Evolutionary conservation across 305 asterid genomes (phyloP).

Genomic region (Ajuga reptans): DNA sequence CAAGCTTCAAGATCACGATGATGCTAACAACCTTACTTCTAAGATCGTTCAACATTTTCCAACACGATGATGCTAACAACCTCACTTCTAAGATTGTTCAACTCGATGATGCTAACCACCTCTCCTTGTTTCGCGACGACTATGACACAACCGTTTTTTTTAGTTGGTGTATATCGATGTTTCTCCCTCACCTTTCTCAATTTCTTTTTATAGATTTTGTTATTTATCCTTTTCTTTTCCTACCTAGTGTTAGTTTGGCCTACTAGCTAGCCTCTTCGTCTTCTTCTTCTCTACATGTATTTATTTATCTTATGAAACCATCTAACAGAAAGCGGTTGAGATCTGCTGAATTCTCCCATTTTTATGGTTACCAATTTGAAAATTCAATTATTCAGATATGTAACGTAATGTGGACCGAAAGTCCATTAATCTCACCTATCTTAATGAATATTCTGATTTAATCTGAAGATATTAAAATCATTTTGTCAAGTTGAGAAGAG

Average conservation of each 20-base stretch:
- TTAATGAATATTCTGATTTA: too few species aligned
- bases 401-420: too few species aligned
- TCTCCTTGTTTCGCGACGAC: background rate
- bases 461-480: too few species aligned
- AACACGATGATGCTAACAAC: constrained; percentile 32
- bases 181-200: constrained; percentile 1
- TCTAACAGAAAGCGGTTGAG: constrained; percentile 1
- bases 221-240: background rate
- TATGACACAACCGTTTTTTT: background rate
- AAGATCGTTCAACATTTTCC: constrained; percentile 12
- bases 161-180: constrained; percentile 26
- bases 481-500: too few species aligned
- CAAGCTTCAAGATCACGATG: constrained; percentile 32
- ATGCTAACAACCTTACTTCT: constrained; percentile 17
- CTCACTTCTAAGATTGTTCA: constrained; percentile 7
- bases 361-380: too few species aligned
- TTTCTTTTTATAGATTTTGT: constrained; percentile 13
- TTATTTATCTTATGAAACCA: constrained; percentile 15
- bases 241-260: background rate
- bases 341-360: background rate
- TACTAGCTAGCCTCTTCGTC: background rate
- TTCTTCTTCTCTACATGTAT: background rate
- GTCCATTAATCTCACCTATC: too few species aligned
- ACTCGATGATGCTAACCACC: constrained; percentile 18
- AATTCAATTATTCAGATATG: too few species aligned